Percentiles rank a stretch among this genome's conserved stretches.
These are phyloP conservation scores for Cytospora leucostoma DNA, from an alignment of 2,329 filamentous ascomycete genomes.

Conservation along the genomic window DNA sequence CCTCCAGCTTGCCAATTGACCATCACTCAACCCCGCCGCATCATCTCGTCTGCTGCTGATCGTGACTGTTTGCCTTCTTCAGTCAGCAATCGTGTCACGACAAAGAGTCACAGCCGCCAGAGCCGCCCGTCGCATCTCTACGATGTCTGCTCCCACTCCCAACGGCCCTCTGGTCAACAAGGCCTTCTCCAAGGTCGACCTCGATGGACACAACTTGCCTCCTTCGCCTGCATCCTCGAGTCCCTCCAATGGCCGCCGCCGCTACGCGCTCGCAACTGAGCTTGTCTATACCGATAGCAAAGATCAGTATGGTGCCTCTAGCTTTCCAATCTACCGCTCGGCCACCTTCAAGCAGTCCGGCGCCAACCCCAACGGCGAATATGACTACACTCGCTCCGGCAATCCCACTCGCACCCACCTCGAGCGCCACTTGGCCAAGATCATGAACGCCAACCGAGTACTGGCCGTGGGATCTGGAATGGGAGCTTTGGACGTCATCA, in stretches of 20 bases:
- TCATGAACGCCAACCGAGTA: conserved; percentile 92
- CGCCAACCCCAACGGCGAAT: conserved; percentile 79
- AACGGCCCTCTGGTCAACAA: conserved; percentile 35
- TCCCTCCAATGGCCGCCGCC: conserved; percentile 75
- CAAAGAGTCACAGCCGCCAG: background rate
- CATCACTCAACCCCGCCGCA: conserved; percentile 11
- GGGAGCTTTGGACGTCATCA: conserved; percentile 96
- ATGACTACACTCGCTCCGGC: conserved; percentile 97
- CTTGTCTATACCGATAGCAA: conserved; percentile 93
- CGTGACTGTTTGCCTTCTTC: conserved; percentile 13
- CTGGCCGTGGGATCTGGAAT: conserved; percentile 95
- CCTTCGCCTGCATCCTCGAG: conserved; percentile 93
- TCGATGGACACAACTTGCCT: conserved; percentile 82
- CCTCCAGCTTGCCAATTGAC: background rate
- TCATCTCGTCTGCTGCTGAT: conserved; percentile 8
- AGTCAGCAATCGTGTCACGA: conserved; percentile 15
- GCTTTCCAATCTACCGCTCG: conserved; percentile 96
- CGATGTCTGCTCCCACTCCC: conserved; percentile 21
- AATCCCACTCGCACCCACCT: conserved; percentile 96
- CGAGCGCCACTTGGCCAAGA: conserved; percentile 95
- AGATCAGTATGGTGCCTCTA: conserved; percentile 96
- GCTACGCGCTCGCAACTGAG: conserved; percentile 94
- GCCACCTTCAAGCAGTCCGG: conserved; percentile 96
- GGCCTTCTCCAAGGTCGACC: conserved; percentile 65
- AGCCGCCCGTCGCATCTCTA: background rate